Evolutionary conservation across 2,329 filamentous ascomycete species (phyloP).

Genomic region (Teratosphaeria viscida): DNA sequence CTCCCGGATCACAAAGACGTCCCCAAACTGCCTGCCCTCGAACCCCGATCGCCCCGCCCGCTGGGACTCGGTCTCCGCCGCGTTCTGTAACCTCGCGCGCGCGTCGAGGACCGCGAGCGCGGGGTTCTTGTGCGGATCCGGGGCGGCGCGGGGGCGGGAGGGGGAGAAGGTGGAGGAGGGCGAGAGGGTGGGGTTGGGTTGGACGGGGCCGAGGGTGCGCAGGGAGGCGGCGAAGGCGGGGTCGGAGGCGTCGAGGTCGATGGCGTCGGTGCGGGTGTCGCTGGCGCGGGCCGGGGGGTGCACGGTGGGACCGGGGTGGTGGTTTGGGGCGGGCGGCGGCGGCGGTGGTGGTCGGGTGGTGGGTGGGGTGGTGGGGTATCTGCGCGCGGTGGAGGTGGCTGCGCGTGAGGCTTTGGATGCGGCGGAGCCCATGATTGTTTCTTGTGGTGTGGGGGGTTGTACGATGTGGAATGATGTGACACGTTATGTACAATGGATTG

Average conservation of each 20-base stretch:
- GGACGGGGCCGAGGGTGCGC: constrained; percentile 50
- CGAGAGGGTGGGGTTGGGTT: constrained; percentile 47
- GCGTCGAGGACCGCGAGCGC: constrained; percentile 44
- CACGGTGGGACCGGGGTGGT: constrained; percentile 30
- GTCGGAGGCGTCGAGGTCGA: constrained; percentile 51
- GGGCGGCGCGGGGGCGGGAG: constrained; percentile 16
- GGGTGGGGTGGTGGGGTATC: constrained; percentile 42
- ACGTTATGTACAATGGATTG: too few relatives aligned
- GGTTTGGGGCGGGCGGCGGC: constrained; percentile 18
- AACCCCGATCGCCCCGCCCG: constrained; percentile 32
- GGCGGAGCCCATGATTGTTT: constrained; percentile 41
- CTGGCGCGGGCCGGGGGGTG: constrained; percentile 31
- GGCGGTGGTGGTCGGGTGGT: constrained; percentile 5
- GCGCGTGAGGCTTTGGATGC: constrained; percentile 1
- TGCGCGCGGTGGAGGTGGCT: constrained; percentile 34
- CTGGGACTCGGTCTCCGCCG: constrained; percentile 45
- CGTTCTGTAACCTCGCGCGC: constrained; percentile 39
- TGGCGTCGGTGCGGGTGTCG: constrained; percentile 33
- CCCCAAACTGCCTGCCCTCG: constrained; percentile 34
- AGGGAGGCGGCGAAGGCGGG: constrained; percentile 71
- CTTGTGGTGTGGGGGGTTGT: neutral
- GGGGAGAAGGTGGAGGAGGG: constrained; percentile 41
- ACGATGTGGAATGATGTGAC: too few relatives aligned
- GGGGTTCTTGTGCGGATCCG: constrained; percentile 39
- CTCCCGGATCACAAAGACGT: constrained; percentile 32